Percentiles rank a stretch among this genome's conserved stretches.
Evolutionary conservation across 179 eudicot genomes (phyloP).

Genomic region (Silene coronaria): DNA sequence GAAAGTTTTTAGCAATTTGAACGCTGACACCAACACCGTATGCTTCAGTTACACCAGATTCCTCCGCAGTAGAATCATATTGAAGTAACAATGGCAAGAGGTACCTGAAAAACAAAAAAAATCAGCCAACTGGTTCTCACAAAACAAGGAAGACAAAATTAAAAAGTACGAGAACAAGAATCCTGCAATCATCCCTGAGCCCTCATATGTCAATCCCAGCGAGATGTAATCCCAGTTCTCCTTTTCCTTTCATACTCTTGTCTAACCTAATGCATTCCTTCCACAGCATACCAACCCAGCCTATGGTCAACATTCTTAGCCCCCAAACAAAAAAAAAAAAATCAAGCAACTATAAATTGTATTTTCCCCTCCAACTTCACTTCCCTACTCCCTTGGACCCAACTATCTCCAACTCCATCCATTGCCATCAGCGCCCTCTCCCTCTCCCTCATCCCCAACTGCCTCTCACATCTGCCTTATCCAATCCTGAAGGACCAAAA

Average conservation of each 20-base stretch:
- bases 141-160: background rate
- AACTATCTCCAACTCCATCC: background rate
- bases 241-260: background rate
- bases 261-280: background rate
- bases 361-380: background rate
- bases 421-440: background rate
- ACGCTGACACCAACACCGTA: constrained; percentile 95
- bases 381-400: background rate
- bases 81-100: constrained; percentile 88
- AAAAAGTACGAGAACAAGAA: background rate
- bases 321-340: no score
- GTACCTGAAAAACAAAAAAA: constrained; percentile 45
- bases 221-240: background rate
- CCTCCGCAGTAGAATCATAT: constrained; percentile 95
- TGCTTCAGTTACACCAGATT: constrained; percentile 65
- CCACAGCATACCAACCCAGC: constrained; percentile 3
- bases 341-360: background rate
- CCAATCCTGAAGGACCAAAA: background rate
- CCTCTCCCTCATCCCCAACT: background rate
- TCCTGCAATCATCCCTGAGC: background rate
- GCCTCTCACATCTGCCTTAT: background rate
- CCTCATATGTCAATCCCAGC: background rate
- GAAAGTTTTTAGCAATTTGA: constrained; percentile 86
- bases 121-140: constrained; percentile 11
- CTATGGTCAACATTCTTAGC: background rate